Evolutionary conservation across 768 basidiomycete genomes (phyloP).

Genomic region (Tylopilus plumbeoviolaceoides): DNA sequence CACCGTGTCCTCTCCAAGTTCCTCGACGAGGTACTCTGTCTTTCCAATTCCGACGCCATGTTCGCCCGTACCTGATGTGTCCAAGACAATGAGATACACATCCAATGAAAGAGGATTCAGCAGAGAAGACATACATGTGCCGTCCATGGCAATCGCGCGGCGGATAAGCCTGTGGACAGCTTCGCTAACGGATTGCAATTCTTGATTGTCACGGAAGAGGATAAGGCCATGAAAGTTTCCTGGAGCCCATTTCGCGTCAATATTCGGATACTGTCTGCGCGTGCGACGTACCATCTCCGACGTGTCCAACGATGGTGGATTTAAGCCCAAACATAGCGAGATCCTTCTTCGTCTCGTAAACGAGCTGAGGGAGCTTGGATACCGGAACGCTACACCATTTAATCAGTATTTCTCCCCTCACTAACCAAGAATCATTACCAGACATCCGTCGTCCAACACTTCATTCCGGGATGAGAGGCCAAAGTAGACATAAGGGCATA

Average conservation of each 20-base stretch:
- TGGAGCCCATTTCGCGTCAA: conserved; percentile 7
- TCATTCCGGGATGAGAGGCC: conserved; percentile 56
- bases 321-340: conserved; percentile 50
- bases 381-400: conserved; percentile 54
- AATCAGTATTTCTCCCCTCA: not conserved
- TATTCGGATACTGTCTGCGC: not conserved
- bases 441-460: conserved; percentile 86
- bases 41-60: conserved; percentile 89
- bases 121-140: conserved; percentile 54
- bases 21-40: conserved; percentile 75
- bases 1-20: conserved; percentile 80
- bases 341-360: conserved; percentile 77
- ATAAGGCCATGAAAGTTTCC: conserved; percentile 50
- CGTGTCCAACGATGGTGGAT: conserved; percentile 79
- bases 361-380: conserved; percentile 62
- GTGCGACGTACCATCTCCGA: conserved; percentile 64
- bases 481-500: conserved; percentile 73
- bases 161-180: conserved; percentile 70
- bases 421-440: conserved; percentile 46
- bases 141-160: conserved; percentile 69
- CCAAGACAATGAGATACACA: not conserved
- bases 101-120: not conserved
- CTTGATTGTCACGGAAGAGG: conserved; percentile 55
- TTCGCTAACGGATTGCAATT: conserved; percentile 48
- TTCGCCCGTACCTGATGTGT: conserved; percentile 65